Evolutionary conservation across 148 eudicot genomes (phyloP), one percentile per base, ranked within the genome.

Genomic region (Chenopodium quinoa): DNA sequence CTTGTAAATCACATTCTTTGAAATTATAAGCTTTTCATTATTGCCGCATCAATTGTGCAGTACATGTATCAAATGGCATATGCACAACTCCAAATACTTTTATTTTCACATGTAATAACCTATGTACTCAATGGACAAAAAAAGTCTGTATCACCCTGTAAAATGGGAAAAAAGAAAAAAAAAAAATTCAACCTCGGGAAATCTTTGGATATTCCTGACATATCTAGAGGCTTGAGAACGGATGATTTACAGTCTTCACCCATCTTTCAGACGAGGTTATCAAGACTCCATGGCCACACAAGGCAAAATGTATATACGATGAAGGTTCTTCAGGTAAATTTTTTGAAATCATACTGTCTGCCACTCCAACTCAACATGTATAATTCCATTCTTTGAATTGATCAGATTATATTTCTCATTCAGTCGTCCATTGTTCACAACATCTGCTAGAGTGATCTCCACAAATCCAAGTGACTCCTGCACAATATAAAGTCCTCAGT

Each of bases 381-480:
- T 82, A 54, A 86, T 65, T 68, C 99, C 99, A 22, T 92, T 88
- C 86, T 86, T 88, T 11, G 98, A 93, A 76, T 90, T 89, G 62
- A 93, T 96, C 69, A 96, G 85, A 86, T 96, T 84, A 83, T 89
- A 92, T 78, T 89, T 92, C 77, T 94, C 86, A 74, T 96, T 93
- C 80, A 96, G 91, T 48, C 91, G 91, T 16, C 91, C 97, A 27
- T 95, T 95, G 86, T 88, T 48, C 81, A 95, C 91, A 1, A 93
- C 97, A 76, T 95, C 98, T 29, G 76, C 88, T 14, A 95, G 93
- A 67, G 81, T 84, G 46, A 95, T 90, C 25, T 91, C 92, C 56
- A 91, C 93, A 80, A 86, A 87, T 8, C 98, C 98, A 73, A 95
- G 81, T 7, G 97, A 85, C 82, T 95, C 98, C 98, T 93, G 71